Evolutionary conservation across 768 basidiomycete genomes (phyloP).

Genomic region (Neoboletus magnificus): DNA sequence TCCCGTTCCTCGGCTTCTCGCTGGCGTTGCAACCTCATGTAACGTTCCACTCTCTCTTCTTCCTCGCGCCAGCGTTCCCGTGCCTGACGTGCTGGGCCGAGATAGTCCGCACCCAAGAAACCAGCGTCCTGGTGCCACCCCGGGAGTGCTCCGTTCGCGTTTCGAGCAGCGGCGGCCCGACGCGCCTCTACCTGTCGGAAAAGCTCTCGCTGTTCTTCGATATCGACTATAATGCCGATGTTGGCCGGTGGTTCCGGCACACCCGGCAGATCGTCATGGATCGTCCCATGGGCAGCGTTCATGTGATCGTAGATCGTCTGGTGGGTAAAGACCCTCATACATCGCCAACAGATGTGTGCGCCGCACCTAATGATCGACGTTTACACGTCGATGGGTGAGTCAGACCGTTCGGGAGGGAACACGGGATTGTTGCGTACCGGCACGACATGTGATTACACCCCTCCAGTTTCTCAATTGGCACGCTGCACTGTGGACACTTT

Average conservation of each 20-base stretch:
- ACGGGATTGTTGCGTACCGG: slow-evolving; percentile 17
- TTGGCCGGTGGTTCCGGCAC: slow-evolving; percentile 6
- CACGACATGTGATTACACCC: slow-evolving; percentile 85
- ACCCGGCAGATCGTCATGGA: slow-evolving; percentile 16
- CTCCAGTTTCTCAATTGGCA: slow-evolving; percentile 62
- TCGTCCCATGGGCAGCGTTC: slow-evolving; percentile 31
- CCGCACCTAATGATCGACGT: slow-evolving; percentile 45
- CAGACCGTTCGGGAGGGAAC: too few species aligned
- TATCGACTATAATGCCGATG: slow-evolving; percentile 10
- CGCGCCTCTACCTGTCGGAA: slow-evolving; percentile 12
- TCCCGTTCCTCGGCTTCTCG: slow-evolving; percentile 3
- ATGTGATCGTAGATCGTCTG: slow-evolving; percentile 39
- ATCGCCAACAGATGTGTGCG: slow-evolving; percentile 76
- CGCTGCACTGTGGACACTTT: slow-evolving; percentile 66
- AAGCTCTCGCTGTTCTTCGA: slow-evolving; percentile 23
- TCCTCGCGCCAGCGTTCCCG: slow-evolving; percentile 1
- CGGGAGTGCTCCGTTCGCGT: neutral
- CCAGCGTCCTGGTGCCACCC: neutral
- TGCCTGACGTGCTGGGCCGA: neutral
- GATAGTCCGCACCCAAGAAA: neutral
- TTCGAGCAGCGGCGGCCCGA: neutral
- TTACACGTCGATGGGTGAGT: neutral
- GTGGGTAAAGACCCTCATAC: slow-evolving; percentile 40
- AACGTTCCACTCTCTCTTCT: neutral
- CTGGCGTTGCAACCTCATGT: neutral